These are phyloP conservation scores for Magnusiomyces fungicola DNA, from an alignment of 1,139 yeast species.

Conservation along the genomic window DNA sequence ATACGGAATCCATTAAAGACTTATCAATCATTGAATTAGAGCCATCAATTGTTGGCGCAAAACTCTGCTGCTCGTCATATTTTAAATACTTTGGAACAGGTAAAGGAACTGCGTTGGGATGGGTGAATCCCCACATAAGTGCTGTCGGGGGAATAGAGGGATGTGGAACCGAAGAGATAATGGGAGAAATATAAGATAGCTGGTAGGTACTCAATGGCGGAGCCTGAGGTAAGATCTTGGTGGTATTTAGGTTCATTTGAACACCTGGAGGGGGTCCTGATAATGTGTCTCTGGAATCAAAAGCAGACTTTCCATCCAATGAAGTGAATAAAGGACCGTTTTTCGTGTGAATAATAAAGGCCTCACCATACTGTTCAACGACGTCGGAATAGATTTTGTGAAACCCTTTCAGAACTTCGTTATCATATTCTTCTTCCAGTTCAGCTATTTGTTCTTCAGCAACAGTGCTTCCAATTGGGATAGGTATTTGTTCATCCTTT, in stretches of 20 bases:
- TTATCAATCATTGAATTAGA: conserved; percentile 58
- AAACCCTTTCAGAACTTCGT: conserved; percentile 49
- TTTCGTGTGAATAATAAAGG: conserved; percentile 42
- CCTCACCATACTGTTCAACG: conserved; percentile 57
- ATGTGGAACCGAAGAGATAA: conserved; percentile 45
- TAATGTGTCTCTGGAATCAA: conserved; percentile 50
- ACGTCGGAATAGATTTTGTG: conserved; percentile 56
- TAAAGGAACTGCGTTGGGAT: conserved; percentile 81
- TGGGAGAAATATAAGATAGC: conserved; percentile 48
- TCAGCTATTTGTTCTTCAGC: conserved; percentile 17
- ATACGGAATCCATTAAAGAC: conserved; percentile 57
- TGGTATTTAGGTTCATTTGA: conserved; percentile 50
- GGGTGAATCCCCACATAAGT: conserved; percentile 62
- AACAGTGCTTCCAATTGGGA: conserved; percentile 21
- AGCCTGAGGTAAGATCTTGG: conserved; percentile 53
- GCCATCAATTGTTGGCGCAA: conserved; percentile 77
- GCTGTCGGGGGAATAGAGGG: conserved; percentile 62
- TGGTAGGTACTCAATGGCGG: conserved; percentile 33
- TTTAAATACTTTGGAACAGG: conserved; percentile 79
- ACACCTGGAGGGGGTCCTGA: conserved; percentile 35
- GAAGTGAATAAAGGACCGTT: conserved; percentile 66
- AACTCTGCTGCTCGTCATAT: conserved; percentile 52
- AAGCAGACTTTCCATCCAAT: conserved; percentile 50
- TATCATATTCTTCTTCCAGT: conserved; percentile 28
- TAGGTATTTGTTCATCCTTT: conserved; percentile 8